Evolutionary conservation across 306 rosid species (phyloP), one percentile per base, ranked within the genome.

Genomic region (Oemleria cerasiformis): DNA sequence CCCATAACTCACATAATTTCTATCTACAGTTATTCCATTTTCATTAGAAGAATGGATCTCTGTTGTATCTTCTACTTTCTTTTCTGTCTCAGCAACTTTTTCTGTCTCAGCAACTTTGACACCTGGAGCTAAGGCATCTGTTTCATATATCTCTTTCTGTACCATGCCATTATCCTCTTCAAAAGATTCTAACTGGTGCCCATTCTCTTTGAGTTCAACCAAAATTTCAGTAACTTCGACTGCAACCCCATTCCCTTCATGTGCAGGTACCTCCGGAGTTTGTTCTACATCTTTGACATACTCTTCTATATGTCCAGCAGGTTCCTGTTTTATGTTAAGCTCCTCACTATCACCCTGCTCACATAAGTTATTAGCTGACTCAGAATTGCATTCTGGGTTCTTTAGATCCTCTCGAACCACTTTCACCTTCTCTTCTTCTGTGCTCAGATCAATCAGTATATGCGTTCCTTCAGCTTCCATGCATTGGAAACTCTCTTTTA

Each of bases 341-440:
- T 71, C 77, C 67, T 75, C 89, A 71, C 53, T 71, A 80, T 73
- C 86, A 80, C 74, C 82, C 23, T 55, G 83, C 75, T 82, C 78
- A 65, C 65, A 53, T 36, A 51, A 68, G 68, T 74, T 78, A 62
- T 43, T 82, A 71, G 78, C 73, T 59, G 77, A 84, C 75, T 76
- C 74, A 68, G 38, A 40, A 63, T 74, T 43, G 71, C 66, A 79
- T 34, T 76, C 83, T 45, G n/a, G 73, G 75, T 68, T 67, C 58
- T 71, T 45, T 21, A 72, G 76, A 83, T 73, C 82, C 68, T 55
- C 83, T 72, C 41, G 73, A 77, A 55, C 65, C 68, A 40, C 82
- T 67, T 54, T 63, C 54, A 66, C 42, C 42, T 74, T 73, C 73
- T 74, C 79, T 55, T 49, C 61, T 75, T 70, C 80, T 74, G 54